phyloP scores from a whole-genome alignment of 106 monocot genomes.

The Xerophyta viscosa region DNA sequence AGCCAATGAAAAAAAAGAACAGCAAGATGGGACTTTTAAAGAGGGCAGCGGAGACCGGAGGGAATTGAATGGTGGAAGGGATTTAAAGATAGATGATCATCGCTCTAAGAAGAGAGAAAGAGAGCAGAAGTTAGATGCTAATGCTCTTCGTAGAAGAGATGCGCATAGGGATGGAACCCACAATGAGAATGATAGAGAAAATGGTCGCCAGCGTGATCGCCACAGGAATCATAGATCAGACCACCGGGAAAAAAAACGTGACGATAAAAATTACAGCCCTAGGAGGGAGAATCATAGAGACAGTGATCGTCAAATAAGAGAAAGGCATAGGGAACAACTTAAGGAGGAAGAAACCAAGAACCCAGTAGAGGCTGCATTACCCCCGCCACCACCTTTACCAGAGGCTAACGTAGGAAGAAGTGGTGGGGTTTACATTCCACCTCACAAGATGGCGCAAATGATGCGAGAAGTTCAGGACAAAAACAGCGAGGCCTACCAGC shows the following conservation, averaged over 20 bases:
- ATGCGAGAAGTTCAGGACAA: conserved; percentile 87
- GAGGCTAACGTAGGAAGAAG: conserved; percentile 39
- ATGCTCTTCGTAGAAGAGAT: background rate
- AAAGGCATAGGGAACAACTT: background rate
- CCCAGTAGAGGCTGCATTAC: conserved; percentile 8
- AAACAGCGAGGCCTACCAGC: conserved; percentile 71
- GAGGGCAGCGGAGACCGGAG: background rate
- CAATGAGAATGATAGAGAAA: background rate
- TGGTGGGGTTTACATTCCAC: conserved; percentile 85
- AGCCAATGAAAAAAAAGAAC: background rate
- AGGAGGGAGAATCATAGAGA: background rate
- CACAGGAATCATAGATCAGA: no score
- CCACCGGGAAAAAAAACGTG: background rate
- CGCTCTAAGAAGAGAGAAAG: background rate
- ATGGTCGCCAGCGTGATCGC: background rate
- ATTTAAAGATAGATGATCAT: background rate
- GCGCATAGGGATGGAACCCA: background rate
- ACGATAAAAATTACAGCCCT: background rate
- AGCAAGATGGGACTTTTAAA: background rate
- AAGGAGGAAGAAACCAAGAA: conserved; percentile 16
- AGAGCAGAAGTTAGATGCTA: background rate
- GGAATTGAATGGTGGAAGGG: background rate
- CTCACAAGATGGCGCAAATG: conserved; percentile 76
- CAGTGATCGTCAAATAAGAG: background rate
- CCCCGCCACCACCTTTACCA: conserved; percentile 17